Base-by-base conservation (phyloP, 1,284 basidiomycete species). In the Apiotrichum veenhuisii region DNA sequence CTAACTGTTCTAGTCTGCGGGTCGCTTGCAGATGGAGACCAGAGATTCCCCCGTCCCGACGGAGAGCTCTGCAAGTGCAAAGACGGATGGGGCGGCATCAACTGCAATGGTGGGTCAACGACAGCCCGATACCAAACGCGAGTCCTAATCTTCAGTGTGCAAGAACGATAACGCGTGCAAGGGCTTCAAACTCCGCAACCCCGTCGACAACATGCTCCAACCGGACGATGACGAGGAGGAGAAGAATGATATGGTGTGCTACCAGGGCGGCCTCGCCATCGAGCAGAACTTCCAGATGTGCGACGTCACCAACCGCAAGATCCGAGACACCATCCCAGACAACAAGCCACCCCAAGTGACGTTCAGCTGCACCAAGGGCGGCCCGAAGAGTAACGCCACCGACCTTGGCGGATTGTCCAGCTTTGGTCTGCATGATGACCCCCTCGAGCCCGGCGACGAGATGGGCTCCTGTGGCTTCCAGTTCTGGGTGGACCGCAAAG, bases 261-360 rank as follows among this genome's bases (percentile, higher is more conserved):
- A 96, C 81, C 88, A 83, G 55, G 91, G 89, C 44, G 95, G 95
- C 15, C 84, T 89, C 68, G 91, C 91, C 0, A 87, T 98, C 17
- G 88, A 90, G 76, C 87, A 85, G 73, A 93, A 93, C 68, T 92
- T 93, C 75, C 95, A 98, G 75, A 91, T 96, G 85, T 98, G 95
- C 79, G 86, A 97, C 72, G 94, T 98, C 27, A 98, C 94, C 17
- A 97, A 93, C 76, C 86, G 87, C 52, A 91, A 91, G 78, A 94
- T 94, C 67, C 80, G 91, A 61, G 90, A 91, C 69, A 88, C 90
- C 81, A 86, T 94, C 46, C 89, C 91, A 0, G 87, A 84, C 55
- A 83, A 92, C 26, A 75, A 74, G 59, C 87, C 87, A 27, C 92
- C 95, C 0, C 92, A 97, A 73, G 93, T 97, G 7, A 97, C 95